Base-by-base conservation (phyloP, 805 yeast species). In the Saccharomycopsis fibuligera region DNA sequence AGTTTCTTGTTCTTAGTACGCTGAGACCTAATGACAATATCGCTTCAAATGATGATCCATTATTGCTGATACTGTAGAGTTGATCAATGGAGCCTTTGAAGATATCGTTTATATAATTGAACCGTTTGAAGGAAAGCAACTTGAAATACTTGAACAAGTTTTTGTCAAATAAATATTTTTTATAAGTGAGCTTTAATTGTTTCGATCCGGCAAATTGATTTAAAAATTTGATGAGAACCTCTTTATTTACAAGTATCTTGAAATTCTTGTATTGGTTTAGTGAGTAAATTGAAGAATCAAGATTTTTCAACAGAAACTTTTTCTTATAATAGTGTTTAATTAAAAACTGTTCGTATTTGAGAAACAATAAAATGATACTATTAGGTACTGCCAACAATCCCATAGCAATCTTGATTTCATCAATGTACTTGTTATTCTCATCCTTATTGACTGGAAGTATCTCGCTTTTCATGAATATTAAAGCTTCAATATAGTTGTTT, bases 11-110 rank as follows among this genome's bases (percentile, higher is more conserved):
- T 22, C 47, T 47, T 31, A 50, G 35, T 10, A 41, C 49, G 36
- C 51, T 45, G 10, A 53, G 29, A n/a, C 56, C 56, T 25, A 53
- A 38, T 3, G 54, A 50, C 9, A 53, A 25, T 5, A 50, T 27
- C 8, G 19, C 21, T 25, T 50, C 50, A 35, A 53, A 53, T 4
- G 51, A 24, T 5, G 27, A 25, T 19, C 41, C 35, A 8, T 38
- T 24, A 9, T 16, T 23, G 14, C 22, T 17, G 5, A 42, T 31
- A 29, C 35, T 42, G 30, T 50, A 48, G 12, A 50, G 37, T 25
- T 53, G 31, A 29, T 53, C 35, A 38, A 24, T 47, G 25, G 35
- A 36, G 3, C 39, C 21, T 6, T 31, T 23, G 35, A 50, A 53
- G 3, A 53, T 6, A n/a, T 16, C 16, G 29, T 53, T 53, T 29